Conservation (phyloP, 768 basidiomycete species). For the Botryobasidium botryosum region DNA sequence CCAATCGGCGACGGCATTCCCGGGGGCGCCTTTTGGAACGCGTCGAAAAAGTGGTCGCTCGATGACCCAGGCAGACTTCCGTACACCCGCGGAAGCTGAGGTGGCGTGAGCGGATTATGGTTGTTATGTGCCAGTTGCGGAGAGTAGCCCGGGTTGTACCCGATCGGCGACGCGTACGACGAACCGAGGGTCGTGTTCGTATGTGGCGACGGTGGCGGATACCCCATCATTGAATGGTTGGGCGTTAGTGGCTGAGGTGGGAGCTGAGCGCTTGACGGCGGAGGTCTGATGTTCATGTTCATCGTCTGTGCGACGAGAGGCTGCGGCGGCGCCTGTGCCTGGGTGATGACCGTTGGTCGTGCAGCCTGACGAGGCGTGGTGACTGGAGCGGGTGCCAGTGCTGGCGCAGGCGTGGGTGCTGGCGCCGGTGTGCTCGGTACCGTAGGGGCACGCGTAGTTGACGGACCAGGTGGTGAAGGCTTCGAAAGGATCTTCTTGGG, state of each 20-base stretch:
- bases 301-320: not conserved
- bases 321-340: not conserved
- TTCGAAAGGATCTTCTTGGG: slow-evolving; percentile 2
- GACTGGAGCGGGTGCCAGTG: slow-evolving; percentile 1
- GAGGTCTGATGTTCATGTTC: not conserved
- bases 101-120: too few relatives aligned
- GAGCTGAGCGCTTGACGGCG: not conserved
- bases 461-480: not conserved
- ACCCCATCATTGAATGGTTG: slow-evolving; percentile 2
- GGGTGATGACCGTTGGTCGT: not conserved
- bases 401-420: not conserved
- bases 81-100: too few relatives aligned
- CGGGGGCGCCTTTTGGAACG: too few relatives aligned
- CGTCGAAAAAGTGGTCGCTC: too few relatives aligned
- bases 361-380: slow-evolving; percentile 4
- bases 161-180: too few relatives aligned
- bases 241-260: slow-evolving; percentile 2
- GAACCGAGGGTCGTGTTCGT: too few relatives aligned
- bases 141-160: too few relatives aligned
- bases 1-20: slow-evolving; percentile 4
- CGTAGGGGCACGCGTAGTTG: not conserved
- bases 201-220: too few relatives aligned
- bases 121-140: too few relatives aligned
- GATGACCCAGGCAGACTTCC: too few relatives aligned
- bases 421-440: not conserved